Percentiles rank a stretch among this genome's conserved stretches.
phyloP scores from a whole-genome alignment of 768 basidiomycete genomes.

The Pisolithus microcarpus region DNA sequence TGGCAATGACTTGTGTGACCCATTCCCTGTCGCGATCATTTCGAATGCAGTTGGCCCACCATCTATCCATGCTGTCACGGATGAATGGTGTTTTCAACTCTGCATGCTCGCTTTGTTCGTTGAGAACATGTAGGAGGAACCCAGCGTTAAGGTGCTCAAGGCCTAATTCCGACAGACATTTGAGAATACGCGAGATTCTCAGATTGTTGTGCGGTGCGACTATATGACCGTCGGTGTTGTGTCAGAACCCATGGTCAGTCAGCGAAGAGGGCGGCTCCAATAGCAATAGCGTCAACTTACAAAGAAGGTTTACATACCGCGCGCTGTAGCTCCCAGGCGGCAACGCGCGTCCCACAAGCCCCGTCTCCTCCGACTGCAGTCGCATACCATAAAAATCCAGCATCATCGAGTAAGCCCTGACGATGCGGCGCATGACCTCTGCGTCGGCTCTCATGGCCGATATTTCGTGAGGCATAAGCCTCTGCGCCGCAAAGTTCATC shows the following conservation, averaged over 20 bases:
- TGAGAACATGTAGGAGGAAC: slow-evolving; percentile 61
- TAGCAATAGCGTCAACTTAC: slow-evolving; percentile 37
- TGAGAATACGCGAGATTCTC: slow-evolving; percentile 70
- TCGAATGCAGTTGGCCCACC: slow-evolving; percentile 72
- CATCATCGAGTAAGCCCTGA: slow-evolving; percentile 64
- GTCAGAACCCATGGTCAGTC: not conserved
- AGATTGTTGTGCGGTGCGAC: slow-evolving; percentile 70
- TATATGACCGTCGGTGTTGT: slow-evolving; percentile 18
- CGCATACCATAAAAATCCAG: slow-evolving; percentile 77
- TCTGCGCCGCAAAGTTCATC: slow-evolving; percentile 61
- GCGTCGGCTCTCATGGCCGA: slow-evolving; percentile 45
- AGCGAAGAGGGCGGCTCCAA: not conserved
- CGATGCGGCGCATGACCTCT: slow-evolving; percentile 41
- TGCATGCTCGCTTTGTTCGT: slow-evolving; percentile 56
- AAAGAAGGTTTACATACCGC: slow-evolving; percentile 57
- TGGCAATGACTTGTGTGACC: slow-evolving; percentile 43
- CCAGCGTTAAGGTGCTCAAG: slow-evolving; percentile 57
- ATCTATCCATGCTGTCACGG: slow-evolving; percentile 61
- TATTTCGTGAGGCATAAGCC: slow-evolving; percentile 61
- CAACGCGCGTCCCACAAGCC: slow-evolving; percentile 47
- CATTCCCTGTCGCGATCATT: slow-evolving; percentile 51
- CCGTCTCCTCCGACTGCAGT: slow-evolving; percentile 49
- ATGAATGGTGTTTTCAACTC: slow-evolving; percentile 45
- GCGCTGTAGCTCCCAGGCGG: slow-evolving; percentile 43
- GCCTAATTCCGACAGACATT: slow-evolving; percentile 66